Percentiles rank a stretch among this genome's conserved stretches.
These are phyloP conservation scores for Fusarium marasasianum DNA, from an alignment of 2,329 filamentous ascomycete species.

Conservation along the genomic window DNA sequence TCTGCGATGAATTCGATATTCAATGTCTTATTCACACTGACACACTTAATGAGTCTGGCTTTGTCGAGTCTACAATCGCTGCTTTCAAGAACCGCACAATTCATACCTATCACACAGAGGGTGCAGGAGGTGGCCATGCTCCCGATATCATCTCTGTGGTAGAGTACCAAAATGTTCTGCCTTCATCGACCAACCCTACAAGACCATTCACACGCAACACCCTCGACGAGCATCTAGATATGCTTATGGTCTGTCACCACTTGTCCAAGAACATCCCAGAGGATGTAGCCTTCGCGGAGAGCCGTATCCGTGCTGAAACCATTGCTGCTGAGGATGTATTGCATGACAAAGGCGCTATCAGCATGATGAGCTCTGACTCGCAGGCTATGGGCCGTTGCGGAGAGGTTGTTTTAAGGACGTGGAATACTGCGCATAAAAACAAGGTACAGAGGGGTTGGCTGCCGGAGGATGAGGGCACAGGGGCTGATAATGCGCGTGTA, in stretches of 20 bases:
- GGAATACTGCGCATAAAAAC: constrained; percentile 98
- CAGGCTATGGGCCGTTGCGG: constrained; percentile 98
- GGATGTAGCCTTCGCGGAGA: constrained; percentile 95
- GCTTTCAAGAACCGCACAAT: constrained; percentile 88
- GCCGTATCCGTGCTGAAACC: constrained; percentile 92
- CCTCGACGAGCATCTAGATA: constrained; percentile 94
- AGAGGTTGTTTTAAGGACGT: constrained; percentile 91
- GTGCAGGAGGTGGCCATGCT: constrained; percentile 92
- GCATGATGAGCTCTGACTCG: constrained; percentile 96
- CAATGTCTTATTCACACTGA: constrained; percentile 97
- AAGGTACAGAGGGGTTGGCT: constrained; percentile 83
- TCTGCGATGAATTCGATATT: constrained; percentile 91
- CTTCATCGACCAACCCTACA: constrained; percentile 91
- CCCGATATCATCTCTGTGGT: constrained; percentile 96
- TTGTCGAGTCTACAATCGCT: constrained; percentile 89
- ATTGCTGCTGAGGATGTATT: constrained; percentile 97
- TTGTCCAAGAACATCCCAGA: constrained; percentile 92
- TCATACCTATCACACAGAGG: constrained; percentile 97
- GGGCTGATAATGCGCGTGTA: constrained; percentile 89
- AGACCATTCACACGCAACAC: constrained; percentile 91
- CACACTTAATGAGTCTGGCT: constrained; percentile 96
- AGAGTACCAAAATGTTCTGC: constrained; percentile 86
- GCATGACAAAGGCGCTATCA: constrained; percentile 93
- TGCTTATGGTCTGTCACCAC: constrained; percentile 99
- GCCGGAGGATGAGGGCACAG: constrained; percentile 79